Percentiles rank a stretch among this genome's conserved stretches.
Evolutionary conservation across 2,329 filamentous ascomycete species (phyloP).

Genomic region (Drechslerella dactyloides): DNA sequence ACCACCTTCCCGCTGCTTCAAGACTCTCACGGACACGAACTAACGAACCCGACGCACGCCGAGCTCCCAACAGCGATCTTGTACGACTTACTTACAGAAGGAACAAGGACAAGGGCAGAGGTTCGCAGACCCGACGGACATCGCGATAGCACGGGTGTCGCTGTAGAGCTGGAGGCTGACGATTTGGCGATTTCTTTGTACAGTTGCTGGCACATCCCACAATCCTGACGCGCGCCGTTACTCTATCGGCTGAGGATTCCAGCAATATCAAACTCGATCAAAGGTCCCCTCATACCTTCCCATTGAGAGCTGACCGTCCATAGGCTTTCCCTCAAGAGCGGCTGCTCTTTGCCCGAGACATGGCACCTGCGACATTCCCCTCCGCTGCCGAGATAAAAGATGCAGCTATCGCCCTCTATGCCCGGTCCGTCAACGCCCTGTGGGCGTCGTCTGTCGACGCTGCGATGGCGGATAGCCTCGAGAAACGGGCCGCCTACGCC

Average conservation of each 20-base stretch:
- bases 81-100: neutral
- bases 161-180: neutral
- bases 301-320: conserved; percentile 22
- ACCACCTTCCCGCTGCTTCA: conserved; percentile 12
- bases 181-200: neutral
- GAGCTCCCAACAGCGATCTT: neutral
- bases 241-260: neutral
- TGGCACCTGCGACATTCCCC: conserved; percentile 30
- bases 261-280: neutral
- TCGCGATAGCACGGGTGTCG: neutral
- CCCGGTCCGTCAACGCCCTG: conserved; percentile 29
- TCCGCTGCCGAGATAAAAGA: conserved; percentile 31
- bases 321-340: conserved; percentile 26
- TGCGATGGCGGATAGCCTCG: conserved; percentile 26
- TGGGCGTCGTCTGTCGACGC: conserved; percentile 16
- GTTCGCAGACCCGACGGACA: neutral
- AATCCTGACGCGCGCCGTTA: neutral
- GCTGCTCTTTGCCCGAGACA: conserved; percentile 29
- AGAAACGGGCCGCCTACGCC: conserved; percentile 47
- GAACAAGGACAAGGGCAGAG: neutral
- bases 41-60: neutral
- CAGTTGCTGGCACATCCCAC: too few relatives aligned
- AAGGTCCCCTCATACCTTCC: conserved; percentile 16
- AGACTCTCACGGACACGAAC: neutral
- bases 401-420: conserved; percentile 28